Conservation (phyloP, 345 rosid species). For the Salix purpurea region DNA sequence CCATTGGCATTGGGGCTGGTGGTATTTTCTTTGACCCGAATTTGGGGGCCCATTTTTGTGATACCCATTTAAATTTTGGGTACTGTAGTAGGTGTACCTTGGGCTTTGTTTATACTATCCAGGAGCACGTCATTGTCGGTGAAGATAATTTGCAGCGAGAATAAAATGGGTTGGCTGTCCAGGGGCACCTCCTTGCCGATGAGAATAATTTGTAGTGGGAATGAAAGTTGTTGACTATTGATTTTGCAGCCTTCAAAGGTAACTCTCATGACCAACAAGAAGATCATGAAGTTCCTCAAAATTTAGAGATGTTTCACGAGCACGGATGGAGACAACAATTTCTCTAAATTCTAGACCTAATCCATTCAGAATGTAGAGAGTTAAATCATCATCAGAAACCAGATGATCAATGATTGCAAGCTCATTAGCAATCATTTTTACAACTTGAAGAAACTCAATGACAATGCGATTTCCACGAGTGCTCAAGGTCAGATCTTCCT, state of each 20-base stretch:
- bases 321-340: rapidly evolving
- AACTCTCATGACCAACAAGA: too few species aligned
- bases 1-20: neutral
- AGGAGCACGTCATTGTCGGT: too few species aligned
- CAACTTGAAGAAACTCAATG: too few species aligned
- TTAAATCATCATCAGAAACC: neutral
- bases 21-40: too few species aligned
- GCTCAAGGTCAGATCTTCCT: too few species aligned
- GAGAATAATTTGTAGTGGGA: too few species aligned
- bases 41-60: neutral
- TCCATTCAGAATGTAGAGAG: neutral
- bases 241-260: rapidly evolving
- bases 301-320: rapidly evolving
- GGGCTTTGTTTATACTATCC: too few species aligned
- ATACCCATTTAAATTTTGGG: rapidly evolving
- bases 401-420: neutral
- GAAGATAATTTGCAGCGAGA: rapidly evolving
- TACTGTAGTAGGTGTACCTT: too few species aligned
- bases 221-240: rapidly evolving
- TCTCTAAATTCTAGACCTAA: neutral
- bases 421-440: too few species aligned
- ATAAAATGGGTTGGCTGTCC: rapidly evolving
- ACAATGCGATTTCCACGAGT: too few species aligned
- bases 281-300: neutral
- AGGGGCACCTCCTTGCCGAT: too few species aligned